Evolutionary conservation across 768 basidiomycete genomes (phyloP), one percentile per base, ranked within the genome.

Genomic region (Serendipita sp.): DNA sequence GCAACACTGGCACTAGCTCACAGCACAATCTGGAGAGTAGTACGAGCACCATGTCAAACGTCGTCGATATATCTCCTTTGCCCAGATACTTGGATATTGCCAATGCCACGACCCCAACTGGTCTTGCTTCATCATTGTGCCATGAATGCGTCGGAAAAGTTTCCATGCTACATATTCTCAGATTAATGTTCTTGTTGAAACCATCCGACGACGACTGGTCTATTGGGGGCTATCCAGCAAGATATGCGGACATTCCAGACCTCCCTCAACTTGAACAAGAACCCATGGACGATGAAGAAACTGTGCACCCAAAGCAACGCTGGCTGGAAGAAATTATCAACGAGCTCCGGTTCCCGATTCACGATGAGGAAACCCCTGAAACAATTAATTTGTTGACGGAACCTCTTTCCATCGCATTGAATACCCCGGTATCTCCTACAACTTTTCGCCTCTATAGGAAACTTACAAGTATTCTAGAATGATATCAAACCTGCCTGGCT

Each of bases 181-280:
- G 85, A 32, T 76, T 90, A 28, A 85, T 89, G 80, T 86, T 89
- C 69, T 89, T 87, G 70, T 75, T 91, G 56, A 90, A 90, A 67
- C 86, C 86, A 0, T 76, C 81, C 10, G 81, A 83, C 66, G 85
- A 89, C n/a, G 88, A 90, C 65, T 90, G 87, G 87, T 86, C 88
- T 66, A 74, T 81, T 32, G 82, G 82, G 1, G 82, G 83, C 10
- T 90, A 89, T 69, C 88, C 89, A 0, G 81, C 85, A 70, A 70
- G 89, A 28, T 82, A 84, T 68, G 79, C 86, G 1, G 81, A 88
- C 70, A 78, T 78, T 30, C 76, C 75, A n/a, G 75, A 76, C 15
- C 35, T 65, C 3, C 53, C 53, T 7, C n/a, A 35, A 41, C 65
- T 65, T 3, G 70, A 76, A n/a, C 74, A 7, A 10, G 56, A 38